phyloP scores from a whole-genome alignment of 768 basidiomycete genomes.

The Serendipita sp. region DNA sequence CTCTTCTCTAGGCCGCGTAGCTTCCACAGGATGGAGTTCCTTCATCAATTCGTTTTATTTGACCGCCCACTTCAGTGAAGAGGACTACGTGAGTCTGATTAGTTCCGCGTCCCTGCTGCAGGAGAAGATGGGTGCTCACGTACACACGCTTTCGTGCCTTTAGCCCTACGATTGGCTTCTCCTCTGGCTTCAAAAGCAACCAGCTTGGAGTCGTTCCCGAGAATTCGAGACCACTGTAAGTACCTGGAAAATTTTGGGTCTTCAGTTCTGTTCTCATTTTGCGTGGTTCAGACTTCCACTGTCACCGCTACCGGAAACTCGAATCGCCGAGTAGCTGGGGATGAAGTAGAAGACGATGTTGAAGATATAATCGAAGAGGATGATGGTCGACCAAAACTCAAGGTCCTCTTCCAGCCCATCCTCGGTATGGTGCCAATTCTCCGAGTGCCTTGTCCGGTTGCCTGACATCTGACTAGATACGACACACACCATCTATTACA shows the following conservation, averaged over 20 bases:
- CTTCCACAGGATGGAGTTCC: constrained; percentile 20
- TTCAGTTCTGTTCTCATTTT: neutral
- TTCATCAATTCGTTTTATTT: constrained; percentile 45
- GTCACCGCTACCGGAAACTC: constrained; percentile 1
- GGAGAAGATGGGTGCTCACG: neutral
- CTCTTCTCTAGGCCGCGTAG: neutral
- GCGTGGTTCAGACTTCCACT: neutral
- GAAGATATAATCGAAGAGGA: constrained; percentile 27
- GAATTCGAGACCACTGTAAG: constrained; percentile 83
- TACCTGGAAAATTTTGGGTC: constrained; percentile 18
- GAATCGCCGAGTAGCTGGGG: constrained; percentile 17
- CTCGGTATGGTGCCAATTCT: constrained; percentile 18
- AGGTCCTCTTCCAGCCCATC: constrained; percentile 78
- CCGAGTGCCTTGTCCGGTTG: neutral
- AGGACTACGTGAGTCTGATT: constrained; percentile 37
- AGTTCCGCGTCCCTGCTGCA: neutral
- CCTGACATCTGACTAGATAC: constrained; percentile 30
- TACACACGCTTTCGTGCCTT: neutral
- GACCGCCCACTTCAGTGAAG: constrained; percentile 78
- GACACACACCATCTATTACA: constrained; percentile 78
- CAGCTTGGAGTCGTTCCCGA: constrained; percentile 28
- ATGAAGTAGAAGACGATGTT: constrained; percentile 32
- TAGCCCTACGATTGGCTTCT: constrained; percentile 9
- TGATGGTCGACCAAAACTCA: constrained; percentile 47
- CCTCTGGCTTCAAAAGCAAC: constrained; percentile 7